Base-by-base conservation (phyloP, 768 basidiomycete species). In the Pisolithus sp. region DNA sequence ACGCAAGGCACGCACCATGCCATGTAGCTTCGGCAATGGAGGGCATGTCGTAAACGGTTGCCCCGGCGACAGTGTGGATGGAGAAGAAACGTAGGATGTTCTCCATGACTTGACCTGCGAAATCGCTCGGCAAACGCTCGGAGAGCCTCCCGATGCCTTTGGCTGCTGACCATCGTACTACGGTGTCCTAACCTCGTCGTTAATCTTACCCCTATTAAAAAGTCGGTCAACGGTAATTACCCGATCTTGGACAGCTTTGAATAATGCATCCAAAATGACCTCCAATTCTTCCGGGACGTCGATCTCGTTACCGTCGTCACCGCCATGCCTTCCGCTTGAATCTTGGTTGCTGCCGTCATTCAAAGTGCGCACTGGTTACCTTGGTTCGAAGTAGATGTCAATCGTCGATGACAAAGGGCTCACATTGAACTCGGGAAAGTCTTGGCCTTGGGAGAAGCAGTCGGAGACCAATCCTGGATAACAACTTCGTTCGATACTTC, bases 1-100 rank as follows among this genome's bases (percentile, higher is more conserved):
- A 84, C 15, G 92, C 91, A 30, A 98, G 75, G 63, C 86, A 92
- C 12, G 91, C 86, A 5, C 96, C 96, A 69, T 99, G 96, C 93
- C 94, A 96, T 48, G 88, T 89, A 53, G 78, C 76, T 68, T 97
- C 93, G 24, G 93, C 88, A 46, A 84, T 72, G 9, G 86, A 76
- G 34, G 85, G 82, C 59, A 89, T 74, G 61, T 88, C 86, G 59
- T 85, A 85, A 41, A 86, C 61, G 52, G 71, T 78, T 13, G 82
- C 81, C 7, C 77, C 82, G 21, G 76, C 78, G 8, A 83, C 67
- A 21, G 82, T 83, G 63, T 90, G 90, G 46, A 88, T 82, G 7
- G 76, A 69, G 65, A 93, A 96, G n/a, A 92, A 71, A 0, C 73
- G 76, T 53, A 93, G 71, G 31, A 93, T 71, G 5, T 82, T 89